Conservation (phyloP, 2,329 filamentous ascomycete genomes). For the Sordariomycetes sp. region DNA sequence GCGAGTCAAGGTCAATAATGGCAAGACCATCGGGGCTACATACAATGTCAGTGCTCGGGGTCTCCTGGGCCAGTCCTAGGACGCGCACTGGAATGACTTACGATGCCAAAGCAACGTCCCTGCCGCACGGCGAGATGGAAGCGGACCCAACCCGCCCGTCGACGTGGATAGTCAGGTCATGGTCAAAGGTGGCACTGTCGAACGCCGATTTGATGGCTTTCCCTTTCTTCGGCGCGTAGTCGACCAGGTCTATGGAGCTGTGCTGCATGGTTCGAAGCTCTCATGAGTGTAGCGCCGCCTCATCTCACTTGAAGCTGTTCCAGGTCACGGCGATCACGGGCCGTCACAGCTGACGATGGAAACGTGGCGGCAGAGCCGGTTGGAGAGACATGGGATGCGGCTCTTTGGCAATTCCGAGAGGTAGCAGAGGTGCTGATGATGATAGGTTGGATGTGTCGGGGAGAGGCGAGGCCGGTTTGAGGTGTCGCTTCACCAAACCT, state of each 20-base stretch:
- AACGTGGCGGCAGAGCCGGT: neutral
- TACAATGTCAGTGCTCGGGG: neutral
- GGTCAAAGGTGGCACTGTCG: slow-evolving; percentile 79
- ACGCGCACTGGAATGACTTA: slow-evolving; percentile 18
- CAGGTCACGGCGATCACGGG: neutral
- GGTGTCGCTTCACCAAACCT: neutral
- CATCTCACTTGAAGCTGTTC: neutral
- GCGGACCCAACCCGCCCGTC: slow-evolving; percentile 75
- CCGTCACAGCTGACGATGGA: neutral
- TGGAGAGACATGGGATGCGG: neutral
- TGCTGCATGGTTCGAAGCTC: neutral
- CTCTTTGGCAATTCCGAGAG: neutral
- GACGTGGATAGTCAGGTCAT: slow-evolving; percentile 73
- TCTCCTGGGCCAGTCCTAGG: neutral
- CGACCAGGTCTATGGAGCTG: slow-evolving; percentile 8
- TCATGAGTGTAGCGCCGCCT: neutral
- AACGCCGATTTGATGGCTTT: slow-evolving; percentile 56
- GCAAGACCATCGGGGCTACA: slow-evolving; percentile 67
- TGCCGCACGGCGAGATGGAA: slow-evolving; percentile 81
- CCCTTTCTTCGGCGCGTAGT: slow-evolving; percentile 37
- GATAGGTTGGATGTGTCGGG: neutral
- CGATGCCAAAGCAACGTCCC: slow-evolving; percentile 83
- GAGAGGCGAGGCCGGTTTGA: neutral
- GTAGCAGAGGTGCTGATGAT: neutral
- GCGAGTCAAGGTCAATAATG: slow-evolving; percentile 84